Percentiles rank a stretch among this genome's conserved stretches.
Evolutionary conservation across 768 basidiomycete species (phyloP).

Genomic region (Mycena epipterygia): DNA sequence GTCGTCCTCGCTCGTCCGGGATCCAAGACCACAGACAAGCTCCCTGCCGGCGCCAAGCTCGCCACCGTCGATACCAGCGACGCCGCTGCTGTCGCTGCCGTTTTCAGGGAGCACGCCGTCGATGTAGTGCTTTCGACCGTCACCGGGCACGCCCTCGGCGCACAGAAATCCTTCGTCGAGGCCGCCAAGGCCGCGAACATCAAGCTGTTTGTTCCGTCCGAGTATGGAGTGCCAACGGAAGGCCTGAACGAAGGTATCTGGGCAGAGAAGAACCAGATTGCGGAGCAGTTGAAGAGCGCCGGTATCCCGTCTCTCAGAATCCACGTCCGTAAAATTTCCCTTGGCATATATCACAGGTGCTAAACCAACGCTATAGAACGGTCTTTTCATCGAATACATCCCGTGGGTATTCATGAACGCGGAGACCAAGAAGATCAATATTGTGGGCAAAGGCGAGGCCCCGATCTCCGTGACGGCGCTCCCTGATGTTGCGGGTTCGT

Average conservation of each 20-base stretch:
- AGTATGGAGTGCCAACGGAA: constrained; percentile 53
- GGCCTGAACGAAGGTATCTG: constrained; percentile 46
- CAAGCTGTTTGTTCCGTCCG: constrained; percentile 54
- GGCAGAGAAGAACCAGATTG: constrained; percentile 45
- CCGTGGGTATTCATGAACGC: constrained; percentile 47
- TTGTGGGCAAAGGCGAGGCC: constrained; percentile 47
- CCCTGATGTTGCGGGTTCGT: constrained; percentile 49
- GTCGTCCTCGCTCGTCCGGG: constrained; percentile 36
- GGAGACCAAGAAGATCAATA: constrained; percentile 45
- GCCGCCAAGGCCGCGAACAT: constrained; percentile 53
- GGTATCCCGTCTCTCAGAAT: constrained; percentile 48
- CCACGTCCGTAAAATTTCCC: constrained; percentile 43
- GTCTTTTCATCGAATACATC: constrained; percentile 33
- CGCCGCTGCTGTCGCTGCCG: constrained; percentile 40
- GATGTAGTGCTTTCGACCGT: constrained; percentile 53
- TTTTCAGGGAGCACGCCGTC: constrained; percentile 47
- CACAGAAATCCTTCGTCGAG: constrained; percentile 45
- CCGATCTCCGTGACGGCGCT: constrained; percentile 46
- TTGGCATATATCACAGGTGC: constrained; percentile 11
- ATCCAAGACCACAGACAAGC: constrained; percentile 32
- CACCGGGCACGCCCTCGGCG: constrained; percentile 40
- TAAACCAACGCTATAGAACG: constrained; percentile 42
- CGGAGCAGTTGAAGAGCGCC: constrained; percentile 47
- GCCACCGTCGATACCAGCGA: constrained; percentile 46
- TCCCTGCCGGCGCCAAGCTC: constrained; percentile 41